phyloP scores from a whole-genome alignment of 768 basidiomycete genomes.

The Termitomyces sp. region DNA sequence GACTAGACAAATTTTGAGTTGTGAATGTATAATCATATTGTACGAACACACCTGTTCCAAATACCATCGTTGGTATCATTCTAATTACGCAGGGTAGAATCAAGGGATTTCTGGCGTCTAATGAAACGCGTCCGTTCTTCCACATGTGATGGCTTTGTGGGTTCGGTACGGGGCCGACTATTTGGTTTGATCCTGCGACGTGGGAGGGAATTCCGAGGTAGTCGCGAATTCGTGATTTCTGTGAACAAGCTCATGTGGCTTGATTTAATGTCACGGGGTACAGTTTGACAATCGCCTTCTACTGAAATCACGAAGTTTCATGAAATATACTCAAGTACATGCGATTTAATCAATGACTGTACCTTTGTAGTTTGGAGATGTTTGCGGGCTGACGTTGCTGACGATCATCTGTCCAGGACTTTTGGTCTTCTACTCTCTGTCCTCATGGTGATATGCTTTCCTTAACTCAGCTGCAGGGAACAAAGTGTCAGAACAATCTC shows the following conservation, averaged over 20 bases:
- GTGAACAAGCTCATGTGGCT: not conserved
- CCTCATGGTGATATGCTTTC: not conserved
- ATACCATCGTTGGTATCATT: not conserved
- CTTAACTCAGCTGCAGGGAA: not conserved
- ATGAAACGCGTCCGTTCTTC: not conserved
- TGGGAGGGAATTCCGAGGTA: not conserved
- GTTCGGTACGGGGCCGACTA: conserved; percentile 1
- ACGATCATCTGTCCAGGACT: not conserved
- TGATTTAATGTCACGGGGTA: not conserved
- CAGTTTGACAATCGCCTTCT: not conserved
- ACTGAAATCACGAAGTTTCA: not conserved
- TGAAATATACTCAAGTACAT: not conserved
- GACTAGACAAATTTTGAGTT: not conserved
- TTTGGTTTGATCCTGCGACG: conserved; percentile 4
- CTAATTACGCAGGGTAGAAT: not conserved
- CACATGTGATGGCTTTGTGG: not conserved
- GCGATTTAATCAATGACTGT: not conserved
- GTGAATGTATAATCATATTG: not conserved
- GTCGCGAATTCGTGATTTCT: not conserved
- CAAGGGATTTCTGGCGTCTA: conserved; percentile 8
- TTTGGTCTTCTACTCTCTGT: not conserved
- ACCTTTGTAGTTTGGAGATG: not conserved
- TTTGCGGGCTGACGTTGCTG: not conserved
- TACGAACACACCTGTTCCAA: not conserved
- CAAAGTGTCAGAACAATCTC: not conserved